A percentile compares a stretch with the other conserved stretches of the same genome.
Evolutionary conservation across 31 red algal species (phyloP).

Genomic region (Asparagopsis taxiformis): DNA sequence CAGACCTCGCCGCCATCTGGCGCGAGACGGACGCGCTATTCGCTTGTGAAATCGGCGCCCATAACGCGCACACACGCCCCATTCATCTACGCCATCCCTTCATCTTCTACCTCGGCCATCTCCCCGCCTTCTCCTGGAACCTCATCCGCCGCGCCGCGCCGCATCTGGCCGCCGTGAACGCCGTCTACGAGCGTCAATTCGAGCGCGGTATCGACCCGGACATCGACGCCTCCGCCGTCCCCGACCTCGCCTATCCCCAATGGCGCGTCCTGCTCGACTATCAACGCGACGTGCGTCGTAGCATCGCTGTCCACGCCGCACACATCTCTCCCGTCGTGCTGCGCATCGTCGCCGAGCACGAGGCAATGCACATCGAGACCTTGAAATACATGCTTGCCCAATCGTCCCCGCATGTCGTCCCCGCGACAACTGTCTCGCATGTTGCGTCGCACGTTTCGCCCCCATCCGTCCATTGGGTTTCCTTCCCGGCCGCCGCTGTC

Average conservation of each 20-base stretch:
- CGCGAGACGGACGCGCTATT: constrained; percentile 58
- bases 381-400: constrained; percentile 73
- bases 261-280: too few relatives aligned
- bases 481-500: background rate
- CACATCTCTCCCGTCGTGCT: too few relatives aligned
- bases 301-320: too few relatives aligned
- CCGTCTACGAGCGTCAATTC: constrained; percentile 55
- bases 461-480: background rate
- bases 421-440: background rate
- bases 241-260: too few relatives aligned
- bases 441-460: background rate
- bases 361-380: constrained; percentile 79
- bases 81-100: constrained; percentile 68
- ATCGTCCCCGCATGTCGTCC: background rate
- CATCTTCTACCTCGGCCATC: constrained; percentile 71
- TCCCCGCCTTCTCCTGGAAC: constrained; percentile 46
- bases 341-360: constrained; percentile 45
- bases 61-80: constrained; percentile 18
- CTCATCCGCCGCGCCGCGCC: constrained; percentile 5
- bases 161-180: constrained; percentile 12
- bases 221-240: too few relatives aligned
- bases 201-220: constrained; percentile 85
- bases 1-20: too few relatives aligned
- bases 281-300: too few relatives aligned
- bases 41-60: background rate